phyloP scores from a whole-genome alignment of 352 stramenopile species.

The Pythium apleroticum region DNA sequence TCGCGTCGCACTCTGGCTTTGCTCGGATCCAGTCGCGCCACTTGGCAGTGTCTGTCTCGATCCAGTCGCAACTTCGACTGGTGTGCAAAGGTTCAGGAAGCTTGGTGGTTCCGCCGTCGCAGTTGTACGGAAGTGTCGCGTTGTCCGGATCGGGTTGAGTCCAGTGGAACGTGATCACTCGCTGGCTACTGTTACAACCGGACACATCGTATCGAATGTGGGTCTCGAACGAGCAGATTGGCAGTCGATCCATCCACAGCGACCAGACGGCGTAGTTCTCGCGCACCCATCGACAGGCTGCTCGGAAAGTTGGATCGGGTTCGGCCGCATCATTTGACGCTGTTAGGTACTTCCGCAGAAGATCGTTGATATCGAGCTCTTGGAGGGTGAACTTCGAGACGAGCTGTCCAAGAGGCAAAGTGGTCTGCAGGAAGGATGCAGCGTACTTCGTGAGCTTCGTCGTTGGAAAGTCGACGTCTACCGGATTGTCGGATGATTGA shows the following conservation, averaged over 20 bases:
- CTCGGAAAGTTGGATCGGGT: slow-evolving; percentile 3
- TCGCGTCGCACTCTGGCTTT: slow-evolving; percentile 35
- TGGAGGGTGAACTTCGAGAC: not conserved
- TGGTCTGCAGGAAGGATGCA: not conserved
- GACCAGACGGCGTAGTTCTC: slow-evolving; percentile 20
- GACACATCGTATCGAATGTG: slow-evolving; percentile 5
- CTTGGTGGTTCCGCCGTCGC: slow-evolving; percentile 21
- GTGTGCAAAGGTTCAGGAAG: slow-evolving; percentile 19
- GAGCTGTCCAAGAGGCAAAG: not conserved
- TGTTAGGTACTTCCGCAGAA: not conserved
- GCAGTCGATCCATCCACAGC: slow-evolving; percentile 19
- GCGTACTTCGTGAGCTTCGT: slow-evolving; percentile 1
- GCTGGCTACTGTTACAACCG: not conserved
- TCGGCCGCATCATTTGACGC: slow-evolving; percentile 7
- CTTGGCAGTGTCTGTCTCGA: slow-evolving; percentile 24
- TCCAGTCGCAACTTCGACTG: slow-evolving; percentile 36
- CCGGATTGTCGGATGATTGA: not conserved
- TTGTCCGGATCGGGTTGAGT: slow-evolving; percentile 21
- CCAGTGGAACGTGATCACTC: slow-evolving; percentile 3
- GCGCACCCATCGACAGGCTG: slow-evolving; percentile 8
- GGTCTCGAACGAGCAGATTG: slow-evolving; percentile 12
- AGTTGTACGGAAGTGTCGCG: slow-evolving; percentile 17
- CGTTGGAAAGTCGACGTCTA: slow-evolving; percentile 2
- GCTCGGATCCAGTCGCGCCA: slow-evolving; percentile 32
- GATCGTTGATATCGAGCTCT: slow-evolving; percentile 1